These are phyloP conservation scores for Raffaelea albimanens DNA, from an alignment of 2,329 filamentous ascomycete genomes.

Conservation along the genomic window DNA sequence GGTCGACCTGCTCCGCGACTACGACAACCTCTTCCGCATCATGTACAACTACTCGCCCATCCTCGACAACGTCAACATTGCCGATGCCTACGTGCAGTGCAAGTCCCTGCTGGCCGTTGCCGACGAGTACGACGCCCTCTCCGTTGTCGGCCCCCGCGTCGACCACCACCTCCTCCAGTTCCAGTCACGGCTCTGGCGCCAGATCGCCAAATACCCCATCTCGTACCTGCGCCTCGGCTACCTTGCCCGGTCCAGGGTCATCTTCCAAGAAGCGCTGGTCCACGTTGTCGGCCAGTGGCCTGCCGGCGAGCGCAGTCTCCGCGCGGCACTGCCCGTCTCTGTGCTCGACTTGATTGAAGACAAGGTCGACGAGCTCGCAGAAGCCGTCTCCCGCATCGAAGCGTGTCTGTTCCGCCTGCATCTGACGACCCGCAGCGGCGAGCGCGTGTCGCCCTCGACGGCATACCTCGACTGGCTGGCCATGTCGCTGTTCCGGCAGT, in stretches of 20 bases:
- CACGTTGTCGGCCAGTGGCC: slow-evolving; percentile 96
- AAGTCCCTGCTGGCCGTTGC: slow-evolving; percentile 80
- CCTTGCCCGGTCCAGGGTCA: slow-evolving; percentile 71
- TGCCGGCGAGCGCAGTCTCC: slow-evolving; percentile 64
- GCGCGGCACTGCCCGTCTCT: slow-evolving; percentile 59
- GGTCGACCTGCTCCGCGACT: slow-evolving; percentile 75
- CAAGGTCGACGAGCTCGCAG: slow-evolving; percentile 85
- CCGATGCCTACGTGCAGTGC: slow-evolving; percentile 86
- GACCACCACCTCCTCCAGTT: slow-evolving; percentile 93
- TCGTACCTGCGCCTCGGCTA: slow-evolving; percentile 87
- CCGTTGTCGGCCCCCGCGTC: slow-evolving; percentile 78
- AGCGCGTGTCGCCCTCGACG: slow-evolving; percentile 70
- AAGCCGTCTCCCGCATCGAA: slow-evolving; percentile 71
- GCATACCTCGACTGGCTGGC: slow-evolving; percentile 86
- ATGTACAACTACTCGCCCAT: slow-evolving; percentile 89
- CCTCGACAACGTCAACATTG: slow-evolving; percentile 80
- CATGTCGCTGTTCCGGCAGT: slow-evolving; percentile 80
- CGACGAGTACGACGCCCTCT: slow-evolving; percentile 89
- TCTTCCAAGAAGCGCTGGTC: slow-evolving; percentile 79
- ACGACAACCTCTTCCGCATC: slow-evolving; percentile 89
- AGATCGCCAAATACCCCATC: slow-evolving; percentile 92
- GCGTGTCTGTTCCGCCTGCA: slow-evolving; percentile 72
- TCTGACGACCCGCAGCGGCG: slow-evolving; percentile 68
- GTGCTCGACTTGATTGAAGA: slow-evolving; percentile 89
- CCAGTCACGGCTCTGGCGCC: slow-evolving; percentile 83